Evolutionary conservation across 78 protist species (phyloP).

Genomic region (Polysphondylium violaceum): DNA sequence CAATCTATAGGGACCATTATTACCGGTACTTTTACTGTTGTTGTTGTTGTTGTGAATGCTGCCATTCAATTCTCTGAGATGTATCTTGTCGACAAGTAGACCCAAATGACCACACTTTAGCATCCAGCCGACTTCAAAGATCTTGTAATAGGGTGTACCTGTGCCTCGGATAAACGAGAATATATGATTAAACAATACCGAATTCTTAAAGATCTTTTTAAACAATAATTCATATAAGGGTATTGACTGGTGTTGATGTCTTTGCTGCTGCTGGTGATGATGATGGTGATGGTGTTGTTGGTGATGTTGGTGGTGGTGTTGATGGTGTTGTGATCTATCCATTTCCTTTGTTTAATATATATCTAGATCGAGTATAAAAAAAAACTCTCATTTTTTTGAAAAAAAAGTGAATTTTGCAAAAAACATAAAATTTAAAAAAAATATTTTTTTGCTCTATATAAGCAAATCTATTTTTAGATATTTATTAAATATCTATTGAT

Average conservation of each 20-base stretch:
- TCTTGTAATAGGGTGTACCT: too few relatives aligned
- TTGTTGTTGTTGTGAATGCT: too few relatives aligned
- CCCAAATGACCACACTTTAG: too few relatives aligned
- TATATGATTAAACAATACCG: not conserved
- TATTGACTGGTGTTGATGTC: not conserved
- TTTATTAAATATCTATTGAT: too few relatives aligned
- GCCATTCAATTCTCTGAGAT: too few relatives aligned
- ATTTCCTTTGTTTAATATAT: not conserved
- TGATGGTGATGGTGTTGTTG: not conserved
- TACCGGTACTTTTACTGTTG: too few relatives aligned
- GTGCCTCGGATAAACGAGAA: constrained; percentile 3
- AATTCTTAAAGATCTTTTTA: constrained; percentile 16
- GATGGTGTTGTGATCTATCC: not conserved
- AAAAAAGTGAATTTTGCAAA: not conserved
- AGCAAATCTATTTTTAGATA: not conserved
- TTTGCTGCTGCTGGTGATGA: not conserved
- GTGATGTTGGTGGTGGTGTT: not conserved
- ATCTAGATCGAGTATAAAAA: not conserved
- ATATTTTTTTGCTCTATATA: too few relatives aligned
- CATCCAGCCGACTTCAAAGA: too few relatives aligned
- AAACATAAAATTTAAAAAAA: not conserved
- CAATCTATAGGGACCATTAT: not conserved
- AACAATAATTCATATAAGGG: constrained; percentile 27
- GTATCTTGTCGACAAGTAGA: too few relatives aligned
- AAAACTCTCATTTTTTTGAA: too few relatives aligned